Base-by-base conservation (phyloP, 2,329 filamentous ascomycete species). In the Aureobasidium sp. region DNA sequence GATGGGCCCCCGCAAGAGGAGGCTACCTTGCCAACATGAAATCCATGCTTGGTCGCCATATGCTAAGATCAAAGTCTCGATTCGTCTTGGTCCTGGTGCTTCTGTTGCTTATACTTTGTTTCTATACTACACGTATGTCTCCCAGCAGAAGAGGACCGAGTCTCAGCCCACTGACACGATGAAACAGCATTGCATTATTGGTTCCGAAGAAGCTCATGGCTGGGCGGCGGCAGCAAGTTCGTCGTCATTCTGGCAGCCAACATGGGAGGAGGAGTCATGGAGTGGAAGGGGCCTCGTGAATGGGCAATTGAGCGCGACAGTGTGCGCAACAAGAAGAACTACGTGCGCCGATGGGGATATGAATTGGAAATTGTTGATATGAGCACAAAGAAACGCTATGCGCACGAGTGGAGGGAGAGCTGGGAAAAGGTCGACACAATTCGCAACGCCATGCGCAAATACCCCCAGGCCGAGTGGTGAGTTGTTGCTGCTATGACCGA, bases 351-450 rank as follows among this genome's bases (percentile, higher is more conserved):
- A 72, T 97, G 94, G 92, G 94, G 94, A 15, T 97, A 99, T 73
- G 89, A 97, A 65, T 79, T 99, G 63, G 94, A 99, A 74, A 88
- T 97, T 71, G 91, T 96, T 67, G 95, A 99, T 74, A 96, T 99
- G 92, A 93, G 91, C 78, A 96, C 92, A 59, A 96, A 97, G 83
- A 97, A 97, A 78, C 86, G 92, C 67, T 99, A 99, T 73, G 93
- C 94, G 32, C 94, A 99, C 76, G 94, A 99, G 76, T 99, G 94
- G 94, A 85, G 94, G 70, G 94, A 99, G 77, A 95, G 93, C 74
- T 99, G 94, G 94, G 94, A 99, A 77, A 99, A 97, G 80, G 92
- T 97, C 64, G 94, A 99, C 73, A 91, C 91, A 45, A 86, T 99
- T 69, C 86, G 93, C 64, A 89, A 90, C 64, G 86, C 88, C 48